Conservation (phyloP, 805 yeast genomes). For the Saturnispora dispora region DNA sequence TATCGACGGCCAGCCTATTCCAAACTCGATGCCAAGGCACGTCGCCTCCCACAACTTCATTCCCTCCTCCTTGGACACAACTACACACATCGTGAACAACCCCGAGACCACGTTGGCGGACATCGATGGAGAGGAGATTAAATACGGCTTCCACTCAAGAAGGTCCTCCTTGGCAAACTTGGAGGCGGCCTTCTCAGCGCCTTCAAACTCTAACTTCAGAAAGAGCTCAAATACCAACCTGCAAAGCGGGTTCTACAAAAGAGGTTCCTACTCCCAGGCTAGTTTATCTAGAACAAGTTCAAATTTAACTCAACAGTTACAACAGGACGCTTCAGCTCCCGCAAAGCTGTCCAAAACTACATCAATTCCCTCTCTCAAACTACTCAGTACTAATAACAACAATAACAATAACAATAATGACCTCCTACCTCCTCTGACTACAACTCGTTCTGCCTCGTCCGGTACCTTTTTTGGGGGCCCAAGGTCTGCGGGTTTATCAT, state of each 20-base stretch:
- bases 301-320: slow-evolving; percentile 22
- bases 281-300: slow-evolving; percentile 19
- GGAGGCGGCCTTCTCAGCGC: slow-evolving; percentile 24
- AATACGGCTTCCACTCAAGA: slow-evolving; percentile 38
- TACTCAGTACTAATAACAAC: slow-evolving; percentile 3
- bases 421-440: slow-evolving; percentile 8
- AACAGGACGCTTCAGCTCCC: slow-evolving; percentile 7
- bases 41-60: slow-evolving; percentile 42
- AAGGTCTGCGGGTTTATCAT: neutral
- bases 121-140: slow-evolving; percentile 33
- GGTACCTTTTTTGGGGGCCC: slow-evolving; percentile 1
- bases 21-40: slow-evolving; percentile 27
- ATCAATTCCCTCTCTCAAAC: neutral
- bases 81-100: slow-evolving; percentile 33
- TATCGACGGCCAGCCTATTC: slow-evolving; percentile 24
- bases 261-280: slow-evolving; percentile 15
- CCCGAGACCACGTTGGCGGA: slow-evolving; percentile 10
- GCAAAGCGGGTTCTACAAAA: slow-evolving; percentile 12
- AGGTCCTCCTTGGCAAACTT: slow-evolving; percentile 47
- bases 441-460: slow-evolving; percentile 5
- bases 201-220: slow-evolving; percentile 7
- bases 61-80: slow-evolving; percentile 48
- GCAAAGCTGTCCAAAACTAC: neutral
- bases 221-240: slow-evolving; percentile 9
- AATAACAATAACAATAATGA: slow-evolving; percentile 2